Conservation (phyloP, 306 rosid genomes). For the Luffa acutangula region DNA sequence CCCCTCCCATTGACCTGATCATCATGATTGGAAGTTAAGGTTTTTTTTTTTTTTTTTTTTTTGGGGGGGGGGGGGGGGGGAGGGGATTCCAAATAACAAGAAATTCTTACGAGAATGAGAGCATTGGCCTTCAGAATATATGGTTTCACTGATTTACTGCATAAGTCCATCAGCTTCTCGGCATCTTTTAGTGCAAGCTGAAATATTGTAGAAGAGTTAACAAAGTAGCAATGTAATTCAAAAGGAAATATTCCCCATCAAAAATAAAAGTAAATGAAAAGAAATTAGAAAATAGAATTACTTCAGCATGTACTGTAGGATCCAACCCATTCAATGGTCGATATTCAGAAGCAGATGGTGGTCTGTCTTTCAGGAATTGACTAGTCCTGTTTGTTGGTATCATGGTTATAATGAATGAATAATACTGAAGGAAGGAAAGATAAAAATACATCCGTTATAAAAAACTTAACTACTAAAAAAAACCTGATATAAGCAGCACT, state of each 20-base stretch:
- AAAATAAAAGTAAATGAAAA: background rate
- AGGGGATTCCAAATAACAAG: background rate
- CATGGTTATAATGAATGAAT: slow-evolving; percentile 8
- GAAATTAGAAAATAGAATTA: slow-evolving; percentile 22
- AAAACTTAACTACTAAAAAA: background rate
- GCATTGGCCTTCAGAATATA: slow-evolving; percentile 70
- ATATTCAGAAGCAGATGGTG: slow-evolving; percentile 74
- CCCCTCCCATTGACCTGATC: background rate
- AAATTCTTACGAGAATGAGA: slow-evolving; percentile 50
- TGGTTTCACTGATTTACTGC: slow-evolving; percentile 44
- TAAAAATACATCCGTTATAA: background rate
- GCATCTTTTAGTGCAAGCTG: slow-evolving; percentile 98
- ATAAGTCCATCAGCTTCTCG: slow-evolving; percentile 50
- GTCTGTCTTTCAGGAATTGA: slow-evolving; percentile 44
- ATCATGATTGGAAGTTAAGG: background rate
- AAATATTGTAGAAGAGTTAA: slow-evolving; percentile 16
- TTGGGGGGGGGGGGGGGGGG: no score
- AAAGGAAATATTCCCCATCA: slow-evolving; percentile 7
- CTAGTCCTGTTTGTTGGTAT: slow-evolving; percentile 51
- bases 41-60: no score
- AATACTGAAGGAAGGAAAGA: slow-evolving; percentile 14
- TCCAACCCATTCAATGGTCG: slow-evolving; percentile 84
- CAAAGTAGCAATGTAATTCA: slow-evolving; percentile 3
- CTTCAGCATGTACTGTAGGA: slow-evolving; percentile 92
- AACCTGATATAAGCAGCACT: slow-evolving; percentile 84